Evolutionary conservation across 2,329 filamentous ascomycete species (phyloP), one percentile per base, ranked within the genome.

Genomic region (Fusarium cyanostomum): DNA sequence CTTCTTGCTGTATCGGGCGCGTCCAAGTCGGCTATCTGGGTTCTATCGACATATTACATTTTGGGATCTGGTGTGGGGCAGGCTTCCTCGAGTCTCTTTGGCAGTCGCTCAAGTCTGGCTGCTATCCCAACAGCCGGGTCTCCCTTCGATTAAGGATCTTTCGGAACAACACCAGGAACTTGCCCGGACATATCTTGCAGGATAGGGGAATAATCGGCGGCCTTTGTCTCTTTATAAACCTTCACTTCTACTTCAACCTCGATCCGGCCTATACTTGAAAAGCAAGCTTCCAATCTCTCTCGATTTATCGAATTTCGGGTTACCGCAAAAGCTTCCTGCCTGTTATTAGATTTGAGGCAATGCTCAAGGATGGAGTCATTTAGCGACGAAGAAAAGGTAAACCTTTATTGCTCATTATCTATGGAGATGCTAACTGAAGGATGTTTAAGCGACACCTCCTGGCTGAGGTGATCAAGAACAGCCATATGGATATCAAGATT

Each of bases 401-500:
- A 75, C n/a, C 8, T 15, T 5, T 9, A 13, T 4, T 3, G 8
- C 12, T 16, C 13, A 15, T 24, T 13, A n/a, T 30, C 2, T 26
- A 10, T 11, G 13, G 15, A 12, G 12, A 27, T 18, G 7, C 26
- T 46, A 16, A 41, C 45, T 56, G 38, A 60, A 60, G 42, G 62
- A 44, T 16, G 8, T 7, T 43, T n/a, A 68, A 87, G 84, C 82
- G 84, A 62, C 85, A 85, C 69, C 75, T 86, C 59, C 78, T 87
- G 53, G 82, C 79, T 54, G 84, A 87, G 73, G 83, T 86, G 67
- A 82, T 87, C 73, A 87, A 86, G 67, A 78, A 78, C 58, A 86
- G 84, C 74, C 73, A 78, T 27, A 73, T 86, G 56, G 80, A 84
- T 53, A 70, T 84, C 21, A 71, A 75, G 10, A 72, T 71, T 15